Conservation (phyloP, 495 filamentous ascomycete species). For the Hamigera avellanea region DNA sequence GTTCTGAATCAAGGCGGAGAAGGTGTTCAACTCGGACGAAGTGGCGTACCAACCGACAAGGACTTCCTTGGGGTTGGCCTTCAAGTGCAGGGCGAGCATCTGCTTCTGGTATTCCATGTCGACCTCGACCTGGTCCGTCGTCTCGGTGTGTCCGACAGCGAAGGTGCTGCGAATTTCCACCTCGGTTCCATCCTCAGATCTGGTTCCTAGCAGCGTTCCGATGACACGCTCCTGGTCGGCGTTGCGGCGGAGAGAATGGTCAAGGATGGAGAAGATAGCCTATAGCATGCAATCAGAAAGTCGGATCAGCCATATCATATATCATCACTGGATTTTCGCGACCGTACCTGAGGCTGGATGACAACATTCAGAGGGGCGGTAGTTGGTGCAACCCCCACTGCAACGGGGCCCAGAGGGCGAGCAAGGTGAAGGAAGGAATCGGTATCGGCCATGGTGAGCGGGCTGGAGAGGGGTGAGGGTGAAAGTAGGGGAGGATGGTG, state of each 20-base stretch:
- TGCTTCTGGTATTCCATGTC: constrained; percentile 99
- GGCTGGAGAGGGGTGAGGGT: constrained; percentile 4
- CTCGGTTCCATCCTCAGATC: constrained; percentile 91
- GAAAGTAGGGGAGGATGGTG: constrained; percentile 2
- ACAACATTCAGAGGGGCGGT: constrained; percentile 85
- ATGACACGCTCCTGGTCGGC: constrained; percentile 89
- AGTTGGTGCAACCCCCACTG: constrained; percentile 64
- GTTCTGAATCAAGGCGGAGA: constrained; percentile 96
- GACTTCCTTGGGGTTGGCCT: constrained; percentile 86
- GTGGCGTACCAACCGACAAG: constrained; percentile 98
- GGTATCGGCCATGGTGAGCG: constrained; percentile 69
- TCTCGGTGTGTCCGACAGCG: constrained; percentile 95
- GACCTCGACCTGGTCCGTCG: constrained; percentile 95
- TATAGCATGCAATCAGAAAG: constrained; percentile 19
- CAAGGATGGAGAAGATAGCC: constrained; percentile 94
- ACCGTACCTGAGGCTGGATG: constrained; percentile 84
- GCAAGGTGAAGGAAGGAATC: constrained; percentile 90
- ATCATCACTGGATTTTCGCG: constrained; percentile 2
- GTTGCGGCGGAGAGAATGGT: constrained; percentile 87
- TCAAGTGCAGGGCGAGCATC: constrained; percentile 88
- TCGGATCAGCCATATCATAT: no score
- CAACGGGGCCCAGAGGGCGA: constrained; percentile 73
- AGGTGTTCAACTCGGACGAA: constrained; percentile 88
- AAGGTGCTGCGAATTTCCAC: constrained; percentile 92
- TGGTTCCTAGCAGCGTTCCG: constrained; percentile 82